These are phyloP conservation scores for Botrytis medusae DNA, from an alignment of 2,329 filamentous ascomycete genomes.

Conservation along the genomic window DNA sequence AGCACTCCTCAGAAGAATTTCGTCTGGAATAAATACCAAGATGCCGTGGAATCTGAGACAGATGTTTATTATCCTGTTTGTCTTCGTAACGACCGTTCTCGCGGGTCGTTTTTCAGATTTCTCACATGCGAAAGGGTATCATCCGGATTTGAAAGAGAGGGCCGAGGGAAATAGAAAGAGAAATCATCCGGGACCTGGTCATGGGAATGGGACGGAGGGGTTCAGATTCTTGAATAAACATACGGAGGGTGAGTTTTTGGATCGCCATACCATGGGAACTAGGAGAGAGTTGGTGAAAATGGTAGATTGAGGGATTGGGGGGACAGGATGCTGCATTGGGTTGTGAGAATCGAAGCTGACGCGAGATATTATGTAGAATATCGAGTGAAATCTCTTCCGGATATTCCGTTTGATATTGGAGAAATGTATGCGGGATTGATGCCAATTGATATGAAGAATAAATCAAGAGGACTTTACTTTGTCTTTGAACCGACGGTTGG, in stretches of 20 bases:
- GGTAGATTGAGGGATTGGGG: neutral
- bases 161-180: slow-evolving; percentile 22
- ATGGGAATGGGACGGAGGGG: neutral
- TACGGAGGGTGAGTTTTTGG: neutral
- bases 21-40: neutral
- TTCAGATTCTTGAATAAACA: neutral
- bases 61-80: neutral
- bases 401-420: neutral
- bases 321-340: too few relatives aligned
- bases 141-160: slow-evolving; percentile 4
- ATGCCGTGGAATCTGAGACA: neutral
- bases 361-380: neutral
- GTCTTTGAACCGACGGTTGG: slow-evolving; percentile 54
- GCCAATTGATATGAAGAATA: slow-evolving; percentile 50
- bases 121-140: neutral
- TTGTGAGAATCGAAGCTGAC: neutral
- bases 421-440: slow-evolving; percentile 43
- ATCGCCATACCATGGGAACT: too few relatives aligned
- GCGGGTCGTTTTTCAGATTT: slow-evolving; percentile 8
- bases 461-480: slow-evolving; percentile 47
- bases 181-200: neutral
- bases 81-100: neutral
- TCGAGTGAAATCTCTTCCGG: neutral
- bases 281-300: neutral
- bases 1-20: neutral